Base-by-base conservation (phyloP, 1,284 basidiomycete genomes). In the Ceratobasidium sp. region DNA sequence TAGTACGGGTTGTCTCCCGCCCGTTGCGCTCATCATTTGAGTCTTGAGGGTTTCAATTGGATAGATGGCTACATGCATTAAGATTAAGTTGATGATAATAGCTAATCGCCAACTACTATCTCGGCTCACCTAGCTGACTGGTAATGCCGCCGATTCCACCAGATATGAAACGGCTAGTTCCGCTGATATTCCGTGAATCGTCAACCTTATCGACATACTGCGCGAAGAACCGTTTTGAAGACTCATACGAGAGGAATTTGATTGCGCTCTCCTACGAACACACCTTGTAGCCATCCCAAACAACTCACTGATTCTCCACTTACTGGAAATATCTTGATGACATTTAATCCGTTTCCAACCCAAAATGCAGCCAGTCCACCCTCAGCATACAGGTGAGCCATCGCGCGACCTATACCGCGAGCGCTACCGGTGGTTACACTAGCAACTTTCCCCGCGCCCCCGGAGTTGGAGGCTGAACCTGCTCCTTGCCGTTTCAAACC, bases 211-310 rank as follows among this genome's bases (percentile, higher is more conserved):
- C 96, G 82, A 88, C 90, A 78, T 98, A 91, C 75, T 87, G 84
- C 4, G 96, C 97, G 77, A 99, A 95, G 70, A 93, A 84, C 9
- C 90, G 89, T 88, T 99, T 99, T 85, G 91, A 87, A 71, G 92
- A 91, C 79, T 99, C 97, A 78, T 98, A 99, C 6, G 91, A 80
- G 74, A 97, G 87, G 80, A 99, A 99, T 79, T 98, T 99, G 84
- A 99, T 98, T 19, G 97, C 97, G 49, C 91, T 95, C 81, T 98
- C 95, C 80, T 81, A 69, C 1, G 25, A 53, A 36, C n/a, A 36
- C 14, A 44, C 27, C 19, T 6, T 25, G 29, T 14, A 33, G 8
- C 30, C n/a, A 27, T 9, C 16, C 33, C n/a, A 52, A 25, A 1
- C 1, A 33, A 2, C 2, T 21, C 19, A 33, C 52, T 11, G 21